These are phyloP conservation scores for Wickerhamiella cacticola DNA, from an alignment of 805 yeast species.

Conservation along the genomic window DNA sequence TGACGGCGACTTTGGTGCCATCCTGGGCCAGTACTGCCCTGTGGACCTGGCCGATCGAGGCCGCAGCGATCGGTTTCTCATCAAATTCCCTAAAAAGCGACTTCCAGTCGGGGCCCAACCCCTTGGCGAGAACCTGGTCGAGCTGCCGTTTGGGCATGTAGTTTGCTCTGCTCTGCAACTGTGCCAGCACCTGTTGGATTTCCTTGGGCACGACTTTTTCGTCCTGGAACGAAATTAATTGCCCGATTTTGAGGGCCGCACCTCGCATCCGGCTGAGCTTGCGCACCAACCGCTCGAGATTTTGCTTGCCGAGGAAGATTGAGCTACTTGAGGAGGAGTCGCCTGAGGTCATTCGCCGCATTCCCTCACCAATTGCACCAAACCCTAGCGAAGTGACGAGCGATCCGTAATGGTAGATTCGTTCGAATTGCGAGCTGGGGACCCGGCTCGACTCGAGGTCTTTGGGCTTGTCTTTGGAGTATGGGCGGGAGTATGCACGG, in stretches of 20 bases:
- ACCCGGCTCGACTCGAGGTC: conserved; percentile 56
- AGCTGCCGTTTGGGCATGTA: conserved; percentile 93
- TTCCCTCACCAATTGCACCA: conserved; percentile 68
- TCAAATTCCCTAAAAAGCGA: conserved; percentile 57
- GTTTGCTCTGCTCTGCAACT: conserved; percentile 90
- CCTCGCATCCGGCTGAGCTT: conserved; percentile 93
- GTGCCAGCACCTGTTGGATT: conserved; percentile 61
- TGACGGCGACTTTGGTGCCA: conserved; percentile 68
- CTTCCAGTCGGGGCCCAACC: conserved; percentile 75
- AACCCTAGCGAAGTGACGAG: conserved; percentile 85
- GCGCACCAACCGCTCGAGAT: conserved; percentile 76
- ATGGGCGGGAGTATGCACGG: neutral
- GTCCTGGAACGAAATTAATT: conserved; percentile 91
- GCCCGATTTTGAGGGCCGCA: conserved; percentile 97
- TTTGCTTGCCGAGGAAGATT: conserved; percentile 62
- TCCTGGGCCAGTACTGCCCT: conserved; percentile 52
- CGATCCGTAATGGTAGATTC: conserved; percentile 86
- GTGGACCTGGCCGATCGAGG: conserved; percentile 96
- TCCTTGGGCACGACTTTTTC: conserved; percentile 72
- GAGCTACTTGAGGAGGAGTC: conserved; percentile 31
- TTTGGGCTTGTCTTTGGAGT: conserved; percentile 6
- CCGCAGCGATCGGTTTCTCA: conserved; percentile 89
- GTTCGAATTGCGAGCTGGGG: conserved; percentile 75
- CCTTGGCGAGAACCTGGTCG: conserved; percentile 56
- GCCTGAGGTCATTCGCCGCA: conserved; percentile 41